A percentile compares a stretch with the other conserved stretches of the same genome.
Evolutionary conservation across 345 rosid species (phyloP).

Genomic region (Aquilaria sinensis): DNA sequence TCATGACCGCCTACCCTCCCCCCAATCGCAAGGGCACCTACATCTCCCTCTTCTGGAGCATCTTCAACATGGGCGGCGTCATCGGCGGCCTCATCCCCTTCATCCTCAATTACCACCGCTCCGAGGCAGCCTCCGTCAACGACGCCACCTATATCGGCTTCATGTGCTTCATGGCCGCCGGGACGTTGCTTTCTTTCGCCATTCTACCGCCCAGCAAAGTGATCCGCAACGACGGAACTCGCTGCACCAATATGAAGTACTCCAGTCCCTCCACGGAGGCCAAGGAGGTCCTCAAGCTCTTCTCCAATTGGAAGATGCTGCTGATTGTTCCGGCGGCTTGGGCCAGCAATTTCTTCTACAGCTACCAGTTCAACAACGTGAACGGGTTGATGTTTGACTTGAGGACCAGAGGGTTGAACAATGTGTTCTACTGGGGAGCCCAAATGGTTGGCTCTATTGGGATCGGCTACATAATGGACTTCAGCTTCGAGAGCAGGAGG

Average conservation of each 20-base stretch:
- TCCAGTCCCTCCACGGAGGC: constrained; percentile 36
- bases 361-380: constrained; percentile 78
- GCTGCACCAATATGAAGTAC: constrained; percentile 46
- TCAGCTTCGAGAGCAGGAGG: constrained; percentile 67
- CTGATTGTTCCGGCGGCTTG: constrained; percentile 76
- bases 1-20: constrained; percentile 94
- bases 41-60: constrained; percentile 70
- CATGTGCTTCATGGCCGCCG: constrained; percentile 76
- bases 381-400: constrained; percentile 57
- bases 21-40: constrained; percentile 71
- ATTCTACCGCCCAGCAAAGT: constrained; percentile 49
- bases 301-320: constrained; percentile 63
- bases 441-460: constrained; percentile 76
- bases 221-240: constrained; percentile 52
- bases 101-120: constrained; percentile 43
- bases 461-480: constrained; percentile 72
- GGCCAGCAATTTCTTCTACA: constrained; percentile 89
- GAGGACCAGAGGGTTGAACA: constrained; percentile 83
- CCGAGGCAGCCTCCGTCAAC: constrained; percentile 49
- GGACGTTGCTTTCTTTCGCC: constrained; percentile 43
- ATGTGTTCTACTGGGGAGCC: constrained; percentile 91
- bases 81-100: constrained; percentile 69
- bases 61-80: constrained; percentile 75
- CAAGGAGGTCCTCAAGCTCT: constrained; percentile 34
- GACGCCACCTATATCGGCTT: constrained; percentile 66